These are phyloP conservation scores for Cryptosporidium baileyi DNA, from an alignment of 169 alveolate species.

Conservation along the genomic window DNA sequence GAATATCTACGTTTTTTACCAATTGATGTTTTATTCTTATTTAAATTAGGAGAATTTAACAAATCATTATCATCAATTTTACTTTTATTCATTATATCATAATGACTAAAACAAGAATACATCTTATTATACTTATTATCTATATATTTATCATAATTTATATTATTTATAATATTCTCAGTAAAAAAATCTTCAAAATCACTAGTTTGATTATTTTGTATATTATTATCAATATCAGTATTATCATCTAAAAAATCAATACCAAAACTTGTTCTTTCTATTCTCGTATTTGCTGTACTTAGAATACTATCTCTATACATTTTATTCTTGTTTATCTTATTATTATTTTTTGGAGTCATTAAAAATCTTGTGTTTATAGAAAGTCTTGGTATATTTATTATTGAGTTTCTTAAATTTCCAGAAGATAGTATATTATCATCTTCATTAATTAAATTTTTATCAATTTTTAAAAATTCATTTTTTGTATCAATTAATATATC, in stretches of 20 bases:
- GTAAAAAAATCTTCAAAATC: slow-evolving; percentile 6
- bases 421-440: neutral
- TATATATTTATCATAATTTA: neutral
- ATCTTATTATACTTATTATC: neutral
- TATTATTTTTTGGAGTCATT: slow-evolving; percentile 17
- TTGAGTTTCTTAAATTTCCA: neutral
- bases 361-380: neutral
- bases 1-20: slow-evolving; percentile 46
- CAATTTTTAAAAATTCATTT: neutral
- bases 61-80: no score
- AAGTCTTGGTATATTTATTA: neutral
- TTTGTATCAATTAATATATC: neutral
- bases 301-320: slow-evolving; percentile 38
- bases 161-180: neutral
- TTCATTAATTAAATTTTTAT: neutral
- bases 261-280: neutral
- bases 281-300: slow-evolving; percentile 36
- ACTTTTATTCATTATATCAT: no score
- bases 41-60: neutral
- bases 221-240: neutral
- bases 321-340: neutral
- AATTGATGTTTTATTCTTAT: neutral
- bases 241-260: no score
- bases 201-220: slow-evolving; percentile 3
- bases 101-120: neutral